Evolutionary conservation across 371 early-diverging fungal species (phyloP).

Genomic region (Funneliformis caledonium): DNA sequence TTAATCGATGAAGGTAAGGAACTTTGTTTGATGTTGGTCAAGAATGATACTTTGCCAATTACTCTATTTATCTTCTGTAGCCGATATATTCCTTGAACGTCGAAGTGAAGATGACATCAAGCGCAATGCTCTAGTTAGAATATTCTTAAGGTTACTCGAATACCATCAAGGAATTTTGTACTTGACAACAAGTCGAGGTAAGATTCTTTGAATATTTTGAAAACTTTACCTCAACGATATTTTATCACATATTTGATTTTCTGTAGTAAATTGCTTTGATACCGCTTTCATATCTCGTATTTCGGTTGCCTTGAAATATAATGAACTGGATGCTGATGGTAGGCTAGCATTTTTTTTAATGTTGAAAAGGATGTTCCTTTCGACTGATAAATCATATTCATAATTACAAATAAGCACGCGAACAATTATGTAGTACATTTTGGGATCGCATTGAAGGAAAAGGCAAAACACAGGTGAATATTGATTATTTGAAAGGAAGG

Average conservation of each 20-base stretch:
- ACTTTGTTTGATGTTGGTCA: not conserved
- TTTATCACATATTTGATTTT: too few relatives aligned
- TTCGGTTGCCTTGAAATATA: slow-evolving; percentile 55
- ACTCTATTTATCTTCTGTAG: not conserved
- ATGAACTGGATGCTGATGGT: slow-evolving; percentile 42
- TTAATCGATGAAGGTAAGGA: slow-evolving; percentile 60
- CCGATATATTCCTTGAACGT: slow-evolving; percentile 59
- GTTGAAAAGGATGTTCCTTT: too few relatives aligned
- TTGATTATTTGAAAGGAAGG: slow-evolving; percentile 43
- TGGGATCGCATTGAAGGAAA: slow-evolving; percentile 44
- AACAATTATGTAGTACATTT: slow-evolving; percentile 57
- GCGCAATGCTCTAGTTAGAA: too few relatives aligned
- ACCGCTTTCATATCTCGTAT: slow-evolving; percentile 56
- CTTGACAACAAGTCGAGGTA: slow-evolving; percentile 58
- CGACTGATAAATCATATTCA: not conserved
- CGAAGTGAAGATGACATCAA: too few relatives aligned
- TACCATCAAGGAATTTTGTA: slow-evolving; percentile 60
- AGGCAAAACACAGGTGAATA: slow-evolving; percentile 43
- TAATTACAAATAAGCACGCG: too few relatives aligned
- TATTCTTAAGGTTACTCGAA: too few relatives aligned
- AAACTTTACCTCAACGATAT: too few relatives aligned
- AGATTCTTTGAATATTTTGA: slow-evolving; percentile 2
- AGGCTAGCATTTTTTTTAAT: too few relatives aligned
- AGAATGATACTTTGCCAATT: too few relatives aligned
- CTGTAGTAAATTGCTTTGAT: slow-evolving; percentile 48